These are phyloP conservation scores for Lenzites betulinus DNA, from an alignment of 768 basidiomycete genomes.

Conservation along the genomic window DNA sequence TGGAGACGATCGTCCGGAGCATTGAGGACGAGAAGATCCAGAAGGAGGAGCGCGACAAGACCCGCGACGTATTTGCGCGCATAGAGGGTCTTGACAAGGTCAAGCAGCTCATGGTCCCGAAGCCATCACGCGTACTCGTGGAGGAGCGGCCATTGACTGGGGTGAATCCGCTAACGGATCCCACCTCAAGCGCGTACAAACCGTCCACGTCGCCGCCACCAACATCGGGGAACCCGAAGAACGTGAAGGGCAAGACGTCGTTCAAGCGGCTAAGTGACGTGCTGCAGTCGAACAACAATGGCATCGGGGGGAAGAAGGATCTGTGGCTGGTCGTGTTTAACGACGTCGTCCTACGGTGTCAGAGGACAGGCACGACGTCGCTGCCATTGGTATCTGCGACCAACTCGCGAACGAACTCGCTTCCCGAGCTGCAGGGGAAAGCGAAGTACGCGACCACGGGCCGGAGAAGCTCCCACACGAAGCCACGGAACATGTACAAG, in stretches of 20 bases:
- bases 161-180: constrained; percentile 22
- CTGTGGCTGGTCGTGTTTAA: constrained; percentile 96
- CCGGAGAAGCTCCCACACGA: constrained; percentile 71
- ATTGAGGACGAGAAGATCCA: constrained; percentile 99
- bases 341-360: constrained; percentile 92
- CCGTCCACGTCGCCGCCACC: constrained; percentile 36
- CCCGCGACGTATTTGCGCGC: constrained; percentile 91
- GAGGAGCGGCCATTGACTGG: constrained; percentile 67
- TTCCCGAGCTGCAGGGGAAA: constrained; percentile 84
- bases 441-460: constrained; percentile 84
- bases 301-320: constrained; percentile 75
- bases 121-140: constrained; percentile 84
- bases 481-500: constrained; percentile 90
- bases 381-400: constrained; percentile 70
- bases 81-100: constrained; percentile 97
- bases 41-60: constrained; percentile 94
- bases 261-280: constrained; percentile 91
- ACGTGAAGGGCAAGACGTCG: constrained; percentile 79
- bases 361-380: constrained; percentile 86
- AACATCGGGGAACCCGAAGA: constrained; percentile 45
- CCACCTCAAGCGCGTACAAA: background rate
- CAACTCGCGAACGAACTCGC: constrained; percentile 69
- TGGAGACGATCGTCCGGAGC: constrained; percentile 92
- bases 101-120: constrained; percentile 88
- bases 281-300: constrained; percentile 54